Evolutionary conservation across 305 asterid genomes (phyloP).

Genomic region (Plantago coronopus): DNA sequence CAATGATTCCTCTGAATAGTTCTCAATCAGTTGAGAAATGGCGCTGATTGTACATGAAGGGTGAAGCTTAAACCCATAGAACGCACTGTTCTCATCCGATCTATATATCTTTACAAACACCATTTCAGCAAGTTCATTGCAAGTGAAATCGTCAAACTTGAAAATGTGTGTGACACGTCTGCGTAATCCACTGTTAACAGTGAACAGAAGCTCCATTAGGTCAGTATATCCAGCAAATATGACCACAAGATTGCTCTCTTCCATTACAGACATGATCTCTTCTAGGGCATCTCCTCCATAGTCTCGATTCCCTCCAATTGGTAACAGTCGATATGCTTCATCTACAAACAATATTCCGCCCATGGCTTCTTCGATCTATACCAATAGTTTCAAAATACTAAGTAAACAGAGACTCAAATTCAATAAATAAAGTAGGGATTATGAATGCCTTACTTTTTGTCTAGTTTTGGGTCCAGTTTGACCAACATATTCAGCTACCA

Average conservation of each 20-base stretch:
- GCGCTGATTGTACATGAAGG: constrained; percentile 43
- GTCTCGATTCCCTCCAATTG: constrained; percentile 40
- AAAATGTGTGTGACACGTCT: constrained; percentile 67
- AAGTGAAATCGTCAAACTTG: constrained; percentile 55
- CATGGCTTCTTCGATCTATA: constrained; percentile 20
- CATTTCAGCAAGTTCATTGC: constrained; percentile 68
- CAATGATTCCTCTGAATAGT: constrained; percentile 39
- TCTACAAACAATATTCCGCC: constrained; percentile 81
- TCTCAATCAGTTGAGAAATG: constrained; percentile 41
- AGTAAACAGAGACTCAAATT: neutral
- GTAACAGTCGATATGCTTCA: constrained; percentile 69
- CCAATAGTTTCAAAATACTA: neutral
- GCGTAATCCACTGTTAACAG: constrained; percentile 68
- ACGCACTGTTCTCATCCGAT: constrained; percentile 40
- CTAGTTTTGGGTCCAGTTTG: constrained; percentile 86
- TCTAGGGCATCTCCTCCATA: constrained; percentile 74
- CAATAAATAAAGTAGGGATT: neutral
- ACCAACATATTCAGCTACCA: constrained; percentile 75
- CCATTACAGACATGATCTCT: constrained; percentile 86
- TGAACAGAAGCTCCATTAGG: constrained; percentile 68
- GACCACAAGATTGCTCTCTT: constrained; percentile 55
- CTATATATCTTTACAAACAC: constrained; percentile 55
- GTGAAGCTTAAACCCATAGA: constrained; percentile 57
- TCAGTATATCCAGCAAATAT: constrained; percentile 80
- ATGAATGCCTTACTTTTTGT: constrained; percentile 39